A percentile compares a stretch with the other conserved stretches of the same genome.
phyloP scores from a whole-genome alignment of 345 rosid species.

The Aquilaria sinensis region DNA sequence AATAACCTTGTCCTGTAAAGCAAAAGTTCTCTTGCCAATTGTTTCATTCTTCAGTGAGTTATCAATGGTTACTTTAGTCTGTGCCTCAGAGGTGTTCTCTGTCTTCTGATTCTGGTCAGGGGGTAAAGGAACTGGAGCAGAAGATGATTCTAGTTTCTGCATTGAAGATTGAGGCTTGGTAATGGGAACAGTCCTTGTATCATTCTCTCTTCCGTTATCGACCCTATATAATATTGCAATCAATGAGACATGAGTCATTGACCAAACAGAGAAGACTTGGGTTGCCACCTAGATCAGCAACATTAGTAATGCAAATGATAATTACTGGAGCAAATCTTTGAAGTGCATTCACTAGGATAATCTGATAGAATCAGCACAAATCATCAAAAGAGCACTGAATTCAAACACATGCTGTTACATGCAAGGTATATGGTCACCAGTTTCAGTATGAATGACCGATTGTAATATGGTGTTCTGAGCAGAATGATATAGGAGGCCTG shows the following conservation, averaged over 20 bases:
- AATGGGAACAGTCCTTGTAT: conserved; percentile 23
- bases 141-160: conserved; percentile 24
- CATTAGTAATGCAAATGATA: neutral
- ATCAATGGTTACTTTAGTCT: conserved; percentile 38
- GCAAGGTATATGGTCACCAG: too few species aligned
- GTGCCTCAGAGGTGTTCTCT: conserved; percentile 28
- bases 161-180: conserved; percentile 28
- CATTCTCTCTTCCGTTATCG: conserved; percentile 32
- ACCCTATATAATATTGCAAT: conserved; percentile 28
- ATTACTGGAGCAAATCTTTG: neutral
- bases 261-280: neutral
- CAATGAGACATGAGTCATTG: neutral
- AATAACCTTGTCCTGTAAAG: conserved; percentile 88
- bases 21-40: conserved; percentile 69
- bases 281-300: conserved; percentile 1
- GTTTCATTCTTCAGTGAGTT: conserved; percentile 65
- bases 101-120: conserved; percentile 36
- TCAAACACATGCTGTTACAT: too few species aligned
- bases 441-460: too few species aligned
- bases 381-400: too few species aligned
- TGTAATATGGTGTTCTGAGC: too few species aligned
- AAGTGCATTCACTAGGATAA: too few species aligned
- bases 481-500: too few species aligned
- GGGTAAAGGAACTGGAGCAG: conserved; percentile 22
- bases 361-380: too few species aligned